These are phyloP conservation scores for Boletus sp. DNA, from an alignment of 768 basidiomycete genomes.

Conservation along the genomic window DNA sequence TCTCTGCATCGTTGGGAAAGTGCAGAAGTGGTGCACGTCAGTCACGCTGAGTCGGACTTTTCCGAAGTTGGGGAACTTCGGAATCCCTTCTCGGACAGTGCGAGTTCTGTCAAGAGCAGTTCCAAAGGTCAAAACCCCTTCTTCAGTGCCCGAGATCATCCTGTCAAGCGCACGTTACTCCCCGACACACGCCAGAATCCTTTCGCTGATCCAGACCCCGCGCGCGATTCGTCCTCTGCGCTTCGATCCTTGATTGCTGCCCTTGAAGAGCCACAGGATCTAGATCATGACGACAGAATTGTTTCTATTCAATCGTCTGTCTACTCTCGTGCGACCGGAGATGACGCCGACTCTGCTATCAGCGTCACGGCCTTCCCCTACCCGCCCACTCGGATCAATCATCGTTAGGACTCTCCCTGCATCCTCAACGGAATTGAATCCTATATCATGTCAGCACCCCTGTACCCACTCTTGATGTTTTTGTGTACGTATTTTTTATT, in stretches of 20 bases:
- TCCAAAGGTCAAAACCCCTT: conserved; percentile 34
- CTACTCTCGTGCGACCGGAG: conserved; percentile 28
- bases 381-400: conserved; percentile 21
- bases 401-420: conserved; percentile 4
- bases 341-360: conserved; percentile 26
- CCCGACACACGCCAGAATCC: conserved; percentile 31
- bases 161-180: conserved; percentile 13
- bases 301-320: conserved; percentile 57
- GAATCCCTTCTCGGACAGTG: conserved; percentile 27
- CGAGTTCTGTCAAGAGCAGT: conserved; percentile 16
- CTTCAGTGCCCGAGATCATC: conserved; percentile 41
- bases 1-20: conserved; percentile 64
- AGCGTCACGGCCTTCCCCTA: conserved; percentile 30
- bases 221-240: conserved; percentile 32
- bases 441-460: neutral
- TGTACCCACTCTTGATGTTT: conserved; percentile 13
- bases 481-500: conserved; percentile 13
- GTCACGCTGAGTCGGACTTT: conserved; percentile 18
- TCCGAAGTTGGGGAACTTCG: conserved; percentile 9
- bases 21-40: conserved; percentile 55
- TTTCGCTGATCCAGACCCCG: conserved; percentile 38
- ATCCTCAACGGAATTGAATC: neutral
- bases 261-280: conserved; percentile 49
- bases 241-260: conserved; percentile 67
- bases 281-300: conserved; percentile 46